A percentile compares a stretch with the other conserved stretches of the same genome.
Evolutionary conservation across 129 eudicot species (phyloP).

Genomic region (Glebionis coronaria): DNA sequence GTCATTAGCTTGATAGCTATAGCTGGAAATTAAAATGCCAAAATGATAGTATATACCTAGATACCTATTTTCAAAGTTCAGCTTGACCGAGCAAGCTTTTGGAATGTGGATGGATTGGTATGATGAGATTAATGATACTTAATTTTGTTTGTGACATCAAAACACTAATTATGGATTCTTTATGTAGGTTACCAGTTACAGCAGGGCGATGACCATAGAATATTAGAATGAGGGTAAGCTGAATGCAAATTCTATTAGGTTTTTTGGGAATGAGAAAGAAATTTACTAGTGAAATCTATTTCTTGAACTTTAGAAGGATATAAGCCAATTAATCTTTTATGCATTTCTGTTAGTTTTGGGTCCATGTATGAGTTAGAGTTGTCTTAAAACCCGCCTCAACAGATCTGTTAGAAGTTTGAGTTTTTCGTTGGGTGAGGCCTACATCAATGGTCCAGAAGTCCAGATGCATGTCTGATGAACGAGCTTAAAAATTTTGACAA

Average conservation of each 20-base stretch:
- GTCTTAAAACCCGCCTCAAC: neutral
- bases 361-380: no score
- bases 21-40: no score
- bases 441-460: neutral
- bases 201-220: no score
- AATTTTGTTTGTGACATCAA: no score
- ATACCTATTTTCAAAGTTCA: no score
- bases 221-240: neutral
- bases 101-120: no score
- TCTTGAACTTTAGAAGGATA: neutral
- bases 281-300: neutral
- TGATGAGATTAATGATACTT: no score
- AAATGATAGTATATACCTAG: no score
- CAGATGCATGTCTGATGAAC: neutral
- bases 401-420: neutral
- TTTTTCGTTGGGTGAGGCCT: conserved; percentile 5
- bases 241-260: neutral
- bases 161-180: no score
- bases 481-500: neutral
- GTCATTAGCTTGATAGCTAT: no score
- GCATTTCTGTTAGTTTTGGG: conserved; percentile 1
- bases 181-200: no score
- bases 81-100: no score
- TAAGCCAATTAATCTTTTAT: neutral
- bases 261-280: neutral